A percentile compares a stretch with the other conserved stretches of the same genome.
Evolutionary conservation across 2,329 filamentous ascomycete species (phyloP).

Genomic region (Plectosphaerella sp.): DNA sequence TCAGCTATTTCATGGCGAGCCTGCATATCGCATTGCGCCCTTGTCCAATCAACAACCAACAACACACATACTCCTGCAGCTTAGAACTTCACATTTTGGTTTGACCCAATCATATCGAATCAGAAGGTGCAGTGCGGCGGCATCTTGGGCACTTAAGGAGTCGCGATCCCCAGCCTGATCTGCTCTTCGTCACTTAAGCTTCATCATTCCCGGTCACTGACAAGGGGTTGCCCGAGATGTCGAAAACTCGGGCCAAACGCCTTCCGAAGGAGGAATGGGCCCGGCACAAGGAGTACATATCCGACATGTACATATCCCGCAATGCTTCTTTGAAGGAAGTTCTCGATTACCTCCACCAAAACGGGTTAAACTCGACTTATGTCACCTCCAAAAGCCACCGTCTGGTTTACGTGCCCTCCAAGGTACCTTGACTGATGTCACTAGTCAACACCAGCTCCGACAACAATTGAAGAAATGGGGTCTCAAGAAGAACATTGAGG

Average conservation of each 20-base stretch:
- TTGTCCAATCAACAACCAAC: no score
- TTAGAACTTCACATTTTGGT: background rate
- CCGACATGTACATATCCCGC: background rate
- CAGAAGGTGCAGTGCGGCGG: background rate
- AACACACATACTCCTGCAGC: no score
- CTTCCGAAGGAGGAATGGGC: background rate
- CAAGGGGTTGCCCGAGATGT: background rate
- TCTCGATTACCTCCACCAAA: background rate
- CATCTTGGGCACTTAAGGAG: background rate
- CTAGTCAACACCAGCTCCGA: background rate
- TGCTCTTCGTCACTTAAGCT: background rate
- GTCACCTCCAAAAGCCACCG: background rate
- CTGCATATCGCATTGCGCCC: no score
- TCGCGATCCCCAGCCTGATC: background rate
- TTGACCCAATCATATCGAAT: background rate
- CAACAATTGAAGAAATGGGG: background rate
- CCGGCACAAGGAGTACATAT: background rate
- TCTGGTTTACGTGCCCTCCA: background rate
- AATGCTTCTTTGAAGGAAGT: background rate
- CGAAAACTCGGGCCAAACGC: background rate
- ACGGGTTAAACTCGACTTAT: background rate
- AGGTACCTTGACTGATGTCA: background rate
- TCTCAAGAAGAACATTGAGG: background rate
- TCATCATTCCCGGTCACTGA: background rate
- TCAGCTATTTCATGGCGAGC: no score